Evolutionary conservation across 1,139 yeast species (phyloP).

Genomic region (Suhomyces coccinellae): DNA sequence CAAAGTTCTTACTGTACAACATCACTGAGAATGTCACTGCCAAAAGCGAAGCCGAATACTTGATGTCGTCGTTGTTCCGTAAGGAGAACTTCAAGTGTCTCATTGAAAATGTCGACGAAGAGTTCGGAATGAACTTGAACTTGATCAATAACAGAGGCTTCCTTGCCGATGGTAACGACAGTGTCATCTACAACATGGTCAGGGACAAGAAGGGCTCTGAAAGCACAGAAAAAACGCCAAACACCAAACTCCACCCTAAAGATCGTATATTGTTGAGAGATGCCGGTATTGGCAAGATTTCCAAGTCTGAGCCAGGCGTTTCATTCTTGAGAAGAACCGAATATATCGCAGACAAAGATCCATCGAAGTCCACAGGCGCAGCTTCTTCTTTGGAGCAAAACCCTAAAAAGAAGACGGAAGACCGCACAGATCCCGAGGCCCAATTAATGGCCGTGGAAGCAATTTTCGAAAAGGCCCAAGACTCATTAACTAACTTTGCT

Average conservation of each 20-base stretch:
- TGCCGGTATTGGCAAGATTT: slow-evolving; percentile 56
- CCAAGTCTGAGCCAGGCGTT: slow-evolving; percentile 62
- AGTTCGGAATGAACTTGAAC: slow-evolving; percentile 78
- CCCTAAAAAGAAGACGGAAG: slow-evolving; percentile 22
- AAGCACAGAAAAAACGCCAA: slow-evolving; percentile 18
- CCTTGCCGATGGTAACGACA: slow-evolving; percentile 61
- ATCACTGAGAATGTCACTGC: slow-evolving; percentile 39
- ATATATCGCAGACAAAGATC: slow-evolving; percentile 61
- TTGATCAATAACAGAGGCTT: slow-evolving; percentile 66
- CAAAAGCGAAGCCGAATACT: slow-evolving; percentile 57
- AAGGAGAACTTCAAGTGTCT: slow-evolving; percentile 69
- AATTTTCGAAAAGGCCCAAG: slow-evolving; percentile 66
- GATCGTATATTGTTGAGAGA: slow-evolving; percentile 80
- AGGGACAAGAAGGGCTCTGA: slow-evolving; percentile 12
- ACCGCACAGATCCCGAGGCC: slow-evolving; percentile 56
- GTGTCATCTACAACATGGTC: slow-evolving; percentile 38
- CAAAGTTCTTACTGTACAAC: slow-evolving; percentile 68
- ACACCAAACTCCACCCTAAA: slow-evolving; percentile 61
- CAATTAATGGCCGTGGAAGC: slow-evolving; percentile 72
- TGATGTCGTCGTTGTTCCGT: slow-evolving; percentile 73
- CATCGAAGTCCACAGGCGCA: slow-evolving; percentile 13
- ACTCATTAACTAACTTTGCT: slow-evolving; percentile 45
- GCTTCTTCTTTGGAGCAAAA: slow-evolving; percentile 18
- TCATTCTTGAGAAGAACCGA: slow-evolving; percentile 93
- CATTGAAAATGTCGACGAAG: slow-evolving; percentile 68